These are phyloP conservation scores for Puccinia brachypodii DNA, from an alignment of 1,284 basidiomycete species.

Conservation along the genomic window DNA sequence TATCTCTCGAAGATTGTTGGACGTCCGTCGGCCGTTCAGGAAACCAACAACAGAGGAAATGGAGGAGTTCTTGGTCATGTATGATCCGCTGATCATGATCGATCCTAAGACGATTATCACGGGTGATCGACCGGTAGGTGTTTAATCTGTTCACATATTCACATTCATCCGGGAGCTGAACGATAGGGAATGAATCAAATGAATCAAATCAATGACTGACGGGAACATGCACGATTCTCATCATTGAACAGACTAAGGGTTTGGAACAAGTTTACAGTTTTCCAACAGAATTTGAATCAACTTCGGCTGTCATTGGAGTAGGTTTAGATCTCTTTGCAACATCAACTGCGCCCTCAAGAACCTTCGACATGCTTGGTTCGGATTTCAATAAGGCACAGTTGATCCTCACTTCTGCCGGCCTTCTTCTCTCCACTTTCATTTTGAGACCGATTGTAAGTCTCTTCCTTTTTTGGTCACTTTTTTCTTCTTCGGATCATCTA, in stretches of 20 bases:
- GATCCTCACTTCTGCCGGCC: conserved; percentile 73
- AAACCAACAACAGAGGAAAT: conserved; percentile 75
- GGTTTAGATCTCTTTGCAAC: conserved; percentile 86
- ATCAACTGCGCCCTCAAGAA: conserved; percentile 77
- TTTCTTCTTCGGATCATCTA: background rate
- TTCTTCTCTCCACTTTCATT: conserved; percentile 72
- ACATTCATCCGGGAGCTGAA: too few species aligned
- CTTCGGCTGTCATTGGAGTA: conserved; percentile 79
- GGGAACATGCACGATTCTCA: too few species aligned
- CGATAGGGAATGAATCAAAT: too few species aligned
- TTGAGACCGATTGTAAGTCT: conserved; percentile 60
- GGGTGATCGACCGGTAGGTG: conserved; percentile 70
- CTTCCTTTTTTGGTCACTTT: background rate
- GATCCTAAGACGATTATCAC: conserved; percentile 75
- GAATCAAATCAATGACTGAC: too few species aligned
- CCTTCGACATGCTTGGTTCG: conserved; percentile 88
- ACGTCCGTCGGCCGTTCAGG: conserved; percentile 74
- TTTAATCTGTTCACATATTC: background rate
- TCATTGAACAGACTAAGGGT: conserved; percentile 75
- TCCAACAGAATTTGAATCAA: conserved; percentile 85
- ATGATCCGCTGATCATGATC: conserved; percentile 73
- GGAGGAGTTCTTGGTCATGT: conserved; percentile 82
- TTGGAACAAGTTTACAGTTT: conserved; percentile 69
- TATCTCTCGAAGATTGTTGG: conserved; percentile 72
- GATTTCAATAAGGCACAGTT: conserved; percentile 92